These are phyloP conservation scores for Neckera pumila DNA, from an alignment of 225 moss, liverwort and hornwort species.

Conservation along the genomic window DNA sequence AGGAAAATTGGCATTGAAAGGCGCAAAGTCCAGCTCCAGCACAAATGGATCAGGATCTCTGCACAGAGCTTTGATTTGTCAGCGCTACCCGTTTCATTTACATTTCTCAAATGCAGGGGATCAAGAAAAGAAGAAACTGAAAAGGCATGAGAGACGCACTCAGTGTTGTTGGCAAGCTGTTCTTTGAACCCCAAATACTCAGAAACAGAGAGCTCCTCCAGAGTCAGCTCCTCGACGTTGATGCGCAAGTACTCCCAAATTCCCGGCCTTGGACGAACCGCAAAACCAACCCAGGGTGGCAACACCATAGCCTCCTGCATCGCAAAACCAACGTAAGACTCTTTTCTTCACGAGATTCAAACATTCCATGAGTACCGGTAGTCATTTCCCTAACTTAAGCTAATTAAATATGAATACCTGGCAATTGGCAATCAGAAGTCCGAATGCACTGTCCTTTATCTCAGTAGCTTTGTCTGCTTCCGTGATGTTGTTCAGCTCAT, in stretches of 20 bases:
- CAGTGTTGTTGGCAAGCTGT: slow-evolving; percentile 24
- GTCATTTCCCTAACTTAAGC: not conserved
- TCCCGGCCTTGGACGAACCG: slow-evolving; percentile 84
- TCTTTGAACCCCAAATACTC: slow-evolving; percentile 92
- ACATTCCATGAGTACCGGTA: not conserved
- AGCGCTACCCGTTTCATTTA: not conserved
- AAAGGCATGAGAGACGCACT: not conserved
- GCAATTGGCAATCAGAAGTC: slow-evolving; percentile 35
- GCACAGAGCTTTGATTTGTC: not conserved
- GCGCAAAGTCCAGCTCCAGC: slow-evolving; percentile 79
- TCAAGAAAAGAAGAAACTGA: not conserved
- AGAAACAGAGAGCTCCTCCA: slow-evolving; percentile 52
- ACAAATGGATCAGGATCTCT: slow-evolving; percentile 41
- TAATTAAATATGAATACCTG: slow-evolving; percentile 32
- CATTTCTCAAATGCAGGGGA: not conserved
- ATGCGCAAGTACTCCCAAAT: slow-evolving; percentile 82
- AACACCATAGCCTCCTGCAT: slow-evolving; percentile 78
- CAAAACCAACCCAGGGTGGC: slow-evolving; percentile 80
- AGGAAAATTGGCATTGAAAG: slow-evolving; percentile 83
- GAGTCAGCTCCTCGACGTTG: slow-evolving; percentile 69
- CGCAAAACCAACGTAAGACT: not conserved
- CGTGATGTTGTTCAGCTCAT: slow-evolving; percentile 34
- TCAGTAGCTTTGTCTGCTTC: slow-evolving; percentile 12
- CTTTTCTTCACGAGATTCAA: not conserved
- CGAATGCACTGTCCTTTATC: slow-evolving; percentile 59